Evolutionary conservation across 148 eudicot genomes (phyloP).

Genomic region (Arctostaphylos glauca): DNA sequence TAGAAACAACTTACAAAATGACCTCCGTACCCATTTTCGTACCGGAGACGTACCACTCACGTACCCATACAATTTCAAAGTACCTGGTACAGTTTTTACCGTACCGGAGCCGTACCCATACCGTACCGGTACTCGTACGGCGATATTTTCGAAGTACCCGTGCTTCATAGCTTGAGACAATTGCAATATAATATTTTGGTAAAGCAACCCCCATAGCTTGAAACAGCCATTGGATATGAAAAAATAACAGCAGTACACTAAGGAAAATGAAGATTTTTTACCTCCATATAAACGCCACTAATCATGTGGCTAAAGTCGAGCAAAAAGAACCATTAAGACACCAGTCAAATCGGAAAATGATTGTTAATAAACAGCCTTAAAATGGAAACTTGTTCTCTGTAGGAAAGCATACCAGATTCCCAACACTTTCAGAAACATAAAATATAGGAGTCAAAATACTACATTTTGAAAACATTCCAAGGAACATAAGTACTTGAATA

Average conservation of each 20-base stretch:
- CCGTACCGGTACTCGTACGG: too few species aligned
- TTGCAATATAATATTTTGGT: neutral
- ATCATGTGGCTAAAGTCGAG: neutral
- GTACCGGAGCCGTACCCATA: too few species aligned
- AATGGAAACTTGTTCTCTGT: conserved; percentile 11
- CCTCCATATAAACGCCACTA: conserved; percentile 2
- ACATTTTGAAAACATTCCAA: conserved; percentile 28
- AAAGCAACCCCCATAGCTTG: too few species aligned
- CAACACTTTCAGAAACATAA: conserved; percentile 20
- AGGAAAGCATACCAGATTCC: conserved; percentile 19
- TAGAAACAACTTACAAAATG: too few species aligned
- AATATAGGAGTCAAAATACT: conserved; percentile 19
- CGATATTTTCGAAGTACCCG: neutral
- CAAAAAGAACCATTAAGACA: neutral
- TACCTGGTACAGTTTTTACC: too few species aligned
- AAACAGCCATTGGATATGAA: neutral
- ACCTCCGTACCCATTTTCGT: too few species aligned
- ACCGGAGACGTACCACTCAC: too few species aligned
- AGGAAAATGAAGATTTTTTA: neutral
- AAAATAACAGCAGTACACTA: neutral
- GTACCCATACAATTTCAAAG: too few species aligned
- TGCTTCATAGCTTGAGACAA: neutral
- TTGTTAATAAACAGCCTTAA: conserved; percentile 19
- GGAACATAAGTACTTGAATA: conserved; percentile 22
- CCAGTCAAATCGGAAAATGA: conserved; percentile 7